Base-by-base conservation (phyloP, 176 grass and related monocot species). In the Triticum timopheevii region DNA sequence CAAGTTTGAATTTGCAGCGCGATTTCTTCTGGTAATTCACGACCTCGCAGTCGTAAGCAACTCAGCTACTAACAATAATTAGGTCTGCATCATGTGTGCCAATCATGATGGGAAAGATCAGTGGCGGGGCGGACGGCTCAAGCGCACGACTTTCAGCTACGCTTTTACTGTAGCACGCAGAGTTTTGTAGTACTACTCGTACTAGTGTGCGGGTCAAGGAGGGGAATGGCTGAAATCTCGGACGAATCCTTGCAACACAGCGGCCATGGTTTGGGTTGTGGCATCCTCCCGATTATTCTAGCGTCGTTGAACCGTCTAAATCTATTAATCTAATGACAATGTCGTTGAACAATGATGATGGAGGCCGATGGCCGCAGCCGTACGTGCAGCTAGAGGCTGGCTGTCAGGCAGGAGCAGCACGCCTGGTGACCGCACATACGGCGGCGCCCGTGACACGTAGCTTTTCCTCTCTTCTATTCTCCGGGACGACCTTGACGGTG, bases 131-230 rank as follows among this genome's bases (percentile, higher is more conserved):
- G 28, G 49, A 40, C 28, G 52, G 10, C 82, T 12, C 15, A n/a
- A 20, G 52, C 69, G 0, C 13, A 28, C 24, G 36, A 40, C 6
- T 39, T 54, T 50, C 59, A 61, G 35, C 36, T 7, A 23, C 36
- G 35, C 81, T 86, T 76, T 82, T n/a, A 28, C 28, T 28, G 28
- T 28, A 68, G 82, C 82, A 56, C 69, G 27, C 70, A 69, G 83
- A 76, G 33, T 81, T 7, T 36, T 1, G n/a, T n/a, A n/a, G 35
- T 35, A 35, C 35, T 35, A 35, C 35, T 35, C 35, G 35, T 81
- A 47, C 44, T 81, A 45, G 58, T 13, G 39, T 45, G 67, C 13
- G 50, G 28, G 61, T 42, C 47, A 59, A 19, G 39, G 56, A 45
- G 5, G 19, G 47, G 0, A 38, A 23, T 36, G 28, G 28, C 28